These are phyloP conservation scores for Trichosporon sp. DNA, from an alignment of 1,284 basidiomycete species.

Conservation along the genomic window DNA sequence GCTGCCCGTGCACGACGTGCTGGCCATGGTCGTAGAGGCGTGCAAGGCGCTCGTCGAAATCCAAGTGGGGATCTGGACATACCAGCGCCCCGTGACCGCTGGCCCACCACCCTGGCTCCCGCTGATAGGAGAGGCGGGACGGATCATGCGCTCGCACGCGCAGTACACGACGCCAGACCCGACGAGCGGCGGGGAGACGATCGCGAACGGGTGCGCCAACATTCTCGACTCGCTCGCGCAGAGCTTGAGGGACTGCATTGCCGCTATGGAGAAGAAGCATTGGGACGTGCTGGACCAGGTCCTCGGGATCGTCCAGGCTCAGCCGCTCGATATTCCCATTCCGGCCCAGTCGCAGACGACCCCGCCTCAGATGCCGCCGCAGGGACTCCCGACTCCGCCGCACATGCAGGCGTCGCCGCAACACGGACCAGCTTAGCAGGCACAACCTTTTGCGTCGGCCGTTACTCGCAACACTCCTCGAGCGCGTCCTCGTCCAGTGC, in stretches of 20 bases:
- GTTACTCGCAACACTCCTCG: background rate
- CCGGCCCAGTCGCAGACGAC: background rate
- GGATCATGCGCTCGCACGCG: conserved; percentile 29
- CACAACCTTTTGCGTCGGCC: background rate
- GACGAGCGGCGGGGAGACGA: conserved; percentile 32
- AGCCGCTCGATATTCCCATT: conserved; percentile 7
- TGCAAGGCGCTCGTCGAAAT: conserved; percentile 49
- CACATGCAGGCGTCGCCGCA: background rate
- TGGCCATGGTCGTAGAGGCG: conserved; percentile 43
- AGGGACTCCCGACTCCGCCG: background rate
- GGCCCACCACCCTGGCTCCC: conserved; percentile 37
- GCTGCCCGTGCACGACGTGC: conserved; percentile 42
- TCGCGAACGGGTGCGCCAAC: conserved; percentile 48
- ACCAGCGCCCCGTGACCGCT: conserved; percentile 29
- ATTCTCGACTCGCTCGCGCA: conserved; percentile 48
- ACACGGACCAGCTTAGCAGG: background rate
- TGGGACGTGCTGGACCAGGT: conserved; percentile 11
- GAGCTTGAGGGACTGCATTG: conserved; percentile 39
- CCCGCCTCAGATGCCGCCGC: background rate
- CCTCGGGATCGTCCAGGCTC: conserved; percentile 8
- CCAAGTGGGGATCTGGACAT: conserved; percentile 40
- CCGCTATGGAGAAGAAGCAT: conserved; percentile 13
- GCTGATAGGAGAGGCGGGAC: conserved; percentile 35
- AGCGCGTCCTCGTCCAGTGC: background rate
- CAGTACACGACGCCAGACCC: conserved; percentile 26